Evolutionary conservation across 176 grass and related monocot species (phyloP).

Genomic region (maize (Zea mays)): Zm-B73-REFERENCE-NAM-5.0 NC_050103.1:116472001-116472500

Average conservation of each 20-base stretch:
- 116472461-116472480: slow-evolving; percentile 77
- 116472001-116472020: slow-evolving; percentile 71
- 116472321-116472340: not conserved
- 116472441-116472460: slow-evolving; percentile 64
- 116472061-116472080: slow-evolving; percentile 65
- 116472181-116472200: slow-evolving; percentile 75
- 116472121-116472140: slow-evolving; percentile 82
- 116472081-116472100: slow-evolving; percentile 73
- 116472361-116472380: slow-evolving; percentile 55
- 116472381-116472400: slow-evolving; percentile 69
- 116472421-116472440: slow-evolving; percentile 59
- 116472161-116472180: slow-evolving; percentile 63
- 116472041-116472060: not conserved
- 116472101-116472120: slow-evolving; percentile 88
- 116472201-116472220: slow-evolving; percentile 90
- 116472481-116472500: slow-evolving; percentile 50
- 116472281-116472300: slow-evolving; percentile 39
- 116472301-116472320: not conserved
- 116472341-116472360: not conserved
- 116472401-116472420: slow-evolving; percentile 65
- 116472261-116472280: slow-evolving; percentile 31
- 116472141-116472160: slow-evolving; percentile 32
- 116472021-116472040: not conserved
- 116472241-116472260: slow-evolving; percentile 89
- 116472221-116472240: slow-evolving; percentile 82